Conservation (phyloP, 1,139 yeast genomes). For the Hemisphaericaspora xylofermentans region DNA sequence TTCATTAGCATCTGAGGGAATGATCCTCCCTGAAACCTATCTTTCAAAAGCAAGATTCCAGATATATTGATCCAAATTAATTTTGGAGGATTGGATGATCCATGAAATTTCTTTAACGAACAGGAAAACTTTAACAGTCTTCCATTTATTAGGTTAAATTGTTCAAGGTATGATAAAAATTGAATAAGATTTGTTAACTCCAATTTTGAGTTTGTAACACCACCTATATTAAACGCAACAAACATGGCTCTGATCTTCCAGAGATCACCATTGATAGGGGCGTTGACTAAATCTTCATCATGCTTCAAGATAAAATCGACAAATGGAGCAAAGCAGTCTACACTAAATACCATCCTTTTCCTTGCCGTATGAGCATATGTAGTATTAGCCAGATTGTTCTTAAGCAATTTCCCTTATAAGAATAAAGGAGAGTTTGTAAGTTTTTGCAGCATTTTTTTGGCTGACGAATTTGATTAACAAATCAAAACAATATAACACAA, state of each 20-base stretch:
- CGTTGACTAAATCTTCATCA: slow-evolving; percentile 13
- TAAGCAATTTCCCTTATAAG: background rate
- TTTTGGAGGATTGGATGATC: slow-evolving; percentile 9
- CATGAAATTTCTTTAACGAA: slow-evolving; percentile 7
- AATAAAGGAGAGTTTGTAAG: background rate
- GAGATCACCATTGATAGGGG: slow-evolving; percentile 23
- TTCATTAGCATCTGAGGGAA: background rate
- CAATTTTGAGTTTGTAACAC: background rate
- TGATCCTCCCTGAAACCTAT: slow-evolving; percentile 15
- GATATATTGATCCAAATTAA: slow-evolving; percentile 20
- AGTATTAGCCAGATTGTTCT: background rate
- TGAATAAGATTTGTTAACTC: slow-evolving; percentile 7
- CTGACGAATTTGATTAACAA: background rate
- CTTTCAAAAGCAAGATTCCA: slow-evolving; percentile 19
- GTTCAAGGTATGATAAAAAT: slow-evolving; percentile 18
- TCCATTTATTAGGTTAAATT: slow-evolving; percentile 27
- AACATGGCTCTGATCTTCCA: slow-evolving; percentile 18
- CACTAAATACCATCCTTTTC: slow-evolving; percentile 6
- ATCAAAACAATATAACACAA: too few relatives aligned
- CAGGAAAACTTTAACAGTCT: slow-evolving; percentile 18
- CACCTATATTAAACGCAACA: slow-evolving; percentile 5
- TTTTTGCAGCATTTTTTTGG: background rate
- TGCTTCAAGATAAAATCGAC: slow-evolving; percentile 17
- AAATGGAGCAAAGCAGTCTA: slow-evolving; percentile 16
- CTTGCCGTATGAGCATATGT: background rate